Conservation (phyloP, 1,284 basidiomycete species). For the Cystobasidiaceae sp. region DNA sequence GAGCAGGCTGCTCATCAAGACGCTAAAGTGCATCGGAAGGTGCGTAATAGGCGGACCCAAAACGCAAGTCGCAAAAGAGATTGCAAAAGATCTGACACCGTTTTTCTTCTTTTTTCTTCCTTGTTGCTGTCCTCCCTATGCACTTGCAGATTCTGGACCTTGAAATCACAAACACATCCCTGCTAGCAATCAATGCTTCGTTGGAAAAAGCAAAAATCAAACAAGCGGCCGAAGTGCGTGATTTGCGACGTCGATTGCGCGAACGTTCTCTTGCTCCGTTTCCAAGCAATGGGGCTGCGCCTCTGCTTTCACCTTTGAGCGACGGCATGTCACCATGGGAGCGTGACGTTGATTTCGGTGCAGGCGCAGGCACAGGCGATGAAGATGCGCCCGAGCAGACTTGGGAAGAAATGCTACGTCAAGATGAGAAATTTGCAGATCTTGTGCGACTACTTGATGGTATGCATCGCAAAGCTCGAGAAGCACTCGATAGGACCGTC, state of each 20-base stretch:
- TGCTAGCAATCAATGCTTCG: slow-evolving; percentile 49
- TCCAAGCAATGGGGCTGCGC: not conserved
- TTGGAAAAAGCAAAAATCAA: slow-evolving; percentile 48
- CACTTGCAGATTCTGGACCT: slow-evolving; percentile 47
- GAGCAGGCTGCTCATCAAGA: slow-evolving; percentile 13
- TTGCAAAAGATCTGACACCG: not conserved
- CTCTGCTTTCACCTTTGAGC: not conserved
- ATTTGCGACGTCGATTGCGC: slow-evolving; percentile 37
- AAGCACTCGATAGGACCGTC: slow-evolving; percentile 33
- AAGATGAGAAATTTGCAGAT: slow-evolving; percentile 36
- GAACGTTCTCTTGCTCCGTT: slow-evolving; percentile 31
- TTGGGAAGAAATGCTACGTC: slow-evolving; percentile 39
- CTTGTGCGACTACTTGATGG: slow-evolving; percentile 34
- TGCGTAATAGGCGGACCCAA: no score
- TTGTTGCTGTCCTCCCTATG: not conserved
- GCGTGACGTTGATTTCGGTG: slow-evolving; percentile 2
- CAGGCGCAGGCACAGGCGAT: not conserved
- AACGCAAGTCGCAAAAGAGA: not conserved
- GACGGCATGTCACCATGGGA: no score
- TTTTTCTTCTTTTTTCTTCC: not conserved
- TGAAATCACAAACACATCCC: slow-evolving; percentile 50
- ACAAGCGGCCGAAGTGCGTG: slow-evolving; percentile 47
- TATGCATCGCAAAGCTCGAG: slow-evolving; percentile 33
- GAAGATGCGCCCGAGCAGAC: slow-evolving; percentile 31
- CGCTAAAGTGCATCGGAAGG: slow-evolving; percentile 27